Base-by-base conservation (phyloP, 1,284 basidiomycete genomes). In the Papiliotrema nemorosa region DNA sequence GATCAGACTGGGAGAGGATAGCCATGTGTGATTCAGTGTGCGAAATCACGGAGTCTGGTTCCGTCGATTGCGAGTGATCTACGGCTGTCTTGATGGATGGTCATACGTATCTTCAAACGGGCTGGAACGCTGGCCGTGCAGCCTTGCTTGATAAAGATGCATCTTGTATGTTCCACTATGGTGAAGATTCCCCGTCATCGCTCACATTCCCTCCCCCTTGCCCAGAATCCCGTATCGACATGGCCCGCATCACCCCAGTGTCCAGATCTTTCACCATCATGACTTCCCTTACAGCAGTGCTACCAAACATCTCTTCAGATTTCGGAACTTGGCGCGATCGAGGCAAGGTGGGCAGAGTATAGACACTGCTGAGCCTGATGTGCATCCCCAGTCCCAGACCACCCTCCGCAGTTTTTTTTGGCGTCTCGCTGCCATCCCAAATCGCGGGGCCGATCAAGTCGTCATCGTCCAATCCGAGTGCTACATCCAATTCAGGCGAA, bases 41-140 rank as follows among this genome's bases (percentile, higher is more conserved):
- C 37, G 21, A 44, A 13, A 35, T 59, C 18, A 53, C 57, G 5
- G 25, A 20, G 2, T 49, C 45, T n/a, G 57, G 57, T 2, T 48
- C 44, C 14, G 42, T 59, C 7, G 54, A 57, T 44, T 59, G 57
- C 40, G 26, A 54, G 29, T 57, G n/a, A n/a, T n/a, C n/a, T n/a
- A n/a, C n/a, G n/a, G n/a, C n/a, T n/a, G n/a, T n/a, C n/a, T n/a
- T n/a, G n/a, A n/a, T n/a, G n/a, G n/a, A n/a, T n/a, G n/a, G n/a
- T n/a, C n/a, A n/a, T n/a, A n/a, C n/a, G n/a, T n/a, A n/a, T n/a
- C n/a, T n/a, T n/a, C n/a, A n/a, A n/a, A n/a, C n/a, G n/a, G n/a
- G n/a, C n/a, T n/a, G n/a, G n/a, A n/a, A n/a, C n/a, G n/a, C n/a
- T n/a, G n/a, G n/a, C n/a, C n/a, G n/a, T n/a, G n/a, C n/a, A n/a